Evolutionary conservation across 164 flowering plant genomes (phyloP).

Genomic region (Houttuynia cordata): DNA sequence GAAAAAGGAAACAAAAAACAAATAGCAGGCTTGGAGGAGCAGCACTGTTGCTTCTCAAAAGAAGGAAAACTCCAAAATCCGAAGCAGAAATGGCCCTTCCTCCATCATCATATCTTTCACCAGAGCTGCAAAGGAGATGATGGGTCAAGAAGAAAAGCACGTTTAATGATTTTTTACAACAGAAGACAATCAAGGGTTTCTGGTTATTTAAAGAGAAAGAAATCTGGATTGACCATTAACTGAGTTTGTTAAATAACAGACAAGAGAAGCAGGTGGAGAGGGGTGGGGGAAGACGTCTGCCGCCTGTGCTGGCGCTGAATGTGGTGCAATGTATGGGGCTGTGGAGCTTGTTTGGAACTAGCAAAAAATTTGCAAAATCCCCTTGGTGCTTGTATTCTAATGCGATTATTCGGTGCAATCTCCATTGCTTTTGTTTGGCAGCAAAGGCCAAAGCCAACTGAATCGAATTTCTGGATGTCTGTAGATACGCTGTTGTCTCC

Average conservation of each 20-base stretch:
- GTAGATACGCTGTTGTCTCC: conserved; percentile 60
- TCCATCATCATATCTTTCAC: conserved; percentile 8
- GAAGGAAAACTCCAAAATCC: conserved; percentile 22
- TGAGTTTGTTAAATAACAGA: too few species aligned
- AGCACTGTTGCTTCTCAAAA: conserved; percentile 33
- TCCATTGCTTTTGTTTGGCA: too few species aligned
- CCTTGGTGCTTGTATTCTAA: conserved; percentile 12
- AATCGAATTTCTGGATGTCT: conserved; percentile 76
- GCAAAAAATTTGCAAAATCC: conserved; percentile 22
- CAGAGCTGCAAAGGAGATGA: too few species aligned
- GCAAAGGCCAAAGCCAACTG: conserved; percentile 30
- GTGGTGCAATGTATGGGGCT: conserved; percentile 11
- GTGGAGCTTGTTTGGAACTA: conserved; percentile 15
- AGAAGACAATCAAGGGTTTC: too few species aligned
- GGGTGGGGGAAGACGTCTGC: background rate
- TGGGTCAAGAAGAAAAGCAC: too few species aligned
- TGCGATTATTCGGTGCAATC: conserved; percentile 15
- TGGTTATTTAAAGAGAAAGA: conserved; percentile 3
- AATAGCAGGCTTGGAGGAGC: conserved; percentile 10
- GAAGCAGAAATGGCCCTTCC: conserved; percentile 9
- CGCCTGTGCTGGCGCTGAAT: background rate
- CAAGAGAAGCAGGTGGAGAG: conserved; percentile 1
- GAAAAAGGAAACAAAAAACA: conserved; percentile 1
- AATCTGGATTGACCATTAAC: conserved; percentile 7
- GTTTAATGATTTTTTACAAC: too few species aligned